Base-by-base conservation (phyloP, 1,284 basidiomycete genomes). In the Coniophora puteana region DNA sequence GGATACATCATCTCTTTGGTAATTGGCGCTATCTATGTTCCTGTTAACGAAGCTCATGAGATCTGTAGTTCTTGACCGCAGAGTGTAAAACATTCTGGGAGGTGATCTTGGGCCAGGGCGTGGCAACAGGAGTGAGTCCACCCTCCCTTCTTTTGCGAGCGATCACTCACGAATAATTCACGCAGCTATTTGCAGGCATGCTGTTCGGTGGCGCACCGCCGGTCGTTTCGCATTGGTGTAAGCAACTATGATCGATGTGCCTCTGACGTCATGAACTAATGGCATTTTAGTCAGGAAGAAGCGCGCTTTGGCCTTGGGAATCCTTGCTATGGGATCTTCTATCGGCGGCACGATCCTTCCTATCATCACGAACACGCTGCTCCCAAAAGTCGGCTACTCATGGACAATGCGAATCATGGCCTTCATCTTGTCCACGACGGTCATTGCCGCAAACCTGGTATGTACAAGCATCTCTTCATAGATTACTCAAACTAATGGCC, bases 21-120 rank as follows among this genome's bases (percentile, higher is more conserved):
- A 49, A 63, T n/a, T n/a, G n/a, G 62, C 27, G 41, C 60, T 1
- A 66, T 68, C 4, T 54, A 71, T 17, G 48, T 68, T 14, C 8
- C 57, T 5, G 66, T 65, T 8, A 68, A 66, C 16, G 50, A 57
- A 8, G 39, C 73, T 20, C 57, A 79, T 22, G 57, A 76, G 16
- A 47, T 65, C 1, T 67, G 63, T 65, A 71, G 1, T 71, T 80
- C 53, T 60, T 80, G 41, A 59, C 68, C 1, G 72, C 73, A 1
- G 65, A 80, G 50, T 74, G 74, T 40, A 70, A 50, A 4, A 45
- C 58, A 38, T 81, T 73, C 50, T 81, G 71, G 67, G 77, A 81
- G 25, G 65, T 76, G 40, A 46, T 77, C 26, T 61, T 77, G 8
- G 71, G 62, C 11, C 74, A 77, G 39, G 74, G 74, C 3, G 41